phyloP scores from a whole-genome alignment of 23 red algal species.

The Chondrus crispus region DNA sequence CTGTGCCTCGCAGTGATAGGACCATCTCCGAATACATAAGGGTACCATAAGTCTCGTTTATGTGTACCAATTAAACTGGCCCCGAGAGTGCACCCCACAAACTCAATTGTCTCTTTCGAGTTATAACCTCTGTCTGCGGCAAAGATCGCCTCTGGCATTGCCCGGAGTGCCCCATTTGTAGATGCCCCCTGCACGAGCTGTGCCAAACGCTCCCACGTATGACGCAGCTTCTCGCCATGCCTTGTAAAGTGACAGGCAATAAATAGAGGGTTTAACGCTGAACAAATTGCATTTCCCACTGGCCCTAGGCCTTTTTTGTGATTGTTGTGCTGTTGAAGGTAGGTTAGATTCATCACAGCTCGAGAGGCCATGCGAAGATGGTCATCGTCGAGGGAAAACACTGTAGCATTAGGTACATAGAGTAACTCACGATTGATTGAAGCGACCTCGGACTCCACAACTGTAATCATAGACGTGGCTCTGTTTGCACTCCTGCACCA shows the following conservation, averaged over 20 bases:
- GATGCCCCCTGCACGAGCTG: not conserved
- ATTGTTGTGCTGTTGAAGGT: not conserved
- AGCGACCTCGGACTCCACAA: not conserved
- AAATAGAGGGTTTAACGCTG: not conserved
- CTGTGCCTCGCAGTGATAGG: not conserved
- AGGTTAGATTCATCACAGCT: not conserved
- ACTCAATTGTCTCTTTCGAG: not conserved
- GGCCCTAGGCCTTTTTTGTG: not conserved
- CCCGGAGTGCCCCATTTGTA: too few species aligned
- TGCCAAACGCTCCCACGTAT: not conserved
- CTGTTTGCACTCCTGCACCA: not conserved
- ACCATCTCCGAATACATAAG: not conserved
- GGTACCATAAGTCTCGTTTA: not conserved
- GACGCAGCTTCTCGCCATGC: not conserved
- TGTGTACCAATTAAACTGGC: not conserved
- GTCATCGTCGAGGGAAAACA: not conserved
- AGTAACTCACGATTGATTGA: not conserved
- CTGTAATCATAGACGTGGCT: not conserved
- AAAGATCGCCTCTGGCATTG: not conserved
- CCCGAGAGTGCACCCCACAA: not conserved
- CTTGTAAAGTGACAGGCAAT: conserved; percentile 1
- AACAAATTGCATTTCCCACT: not conserved
- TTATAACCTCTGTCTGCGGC: not conserved
- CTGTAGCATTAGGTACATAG: not conserved
- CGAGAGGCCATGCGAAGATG: not conserved